These are phyloP conservation scores for Posidonia australis DNA, from an alignment of 106 monocot species.

Conservation along the genomic window DNA sequence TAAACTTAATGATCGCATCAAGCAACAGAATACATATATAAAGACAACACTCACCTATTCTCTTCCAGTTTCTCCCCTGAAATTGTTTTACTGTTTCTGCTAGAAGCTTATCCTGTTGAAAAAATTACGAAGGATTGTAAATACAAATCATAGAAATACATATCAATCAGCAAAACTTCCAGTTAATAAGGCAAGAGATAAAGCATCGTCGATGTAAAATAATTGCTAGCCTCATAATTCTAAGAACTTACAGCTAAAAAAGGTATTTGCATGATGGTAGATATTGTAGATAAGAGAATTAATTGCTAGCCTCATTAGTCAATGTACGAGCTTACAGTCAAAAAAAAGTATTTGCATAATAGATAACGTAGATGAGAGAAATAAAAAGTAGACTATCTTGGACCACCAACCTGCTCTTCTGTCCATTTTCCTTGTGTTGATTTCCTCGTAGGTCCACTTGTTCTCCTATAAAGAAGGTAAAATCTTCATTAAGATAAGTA, in stretches of 20 bases:
- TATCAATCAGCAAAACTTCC: neutral
- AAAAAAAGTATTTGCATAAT: no score
- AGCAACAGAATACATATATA: neutral
- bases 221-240: neutral
- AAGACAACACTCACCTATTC: constrained; percentile 46
- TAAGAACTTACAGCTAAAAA: neutral
- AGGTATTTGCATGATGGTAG: neutral
- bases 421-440: constrained; percentile 44
- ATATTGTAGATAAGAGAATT: neutral
- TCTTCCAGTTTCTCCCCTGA: constrained; percentile 79
- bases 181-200: neutral
- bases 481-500: neutral
- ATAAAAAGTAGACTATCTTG: neutral
- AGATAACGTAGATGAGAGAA: neutral
- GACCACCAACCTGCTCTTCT: constrained; percentile 23
- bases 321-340: no score
- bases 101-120: constrained; percentile 57
- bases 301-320: no score
- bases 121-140: neutral
- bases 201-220: neutral
- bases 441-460: constrained; percentile 27
- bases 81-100: constrained; percentile 39
- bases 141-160: neutral
- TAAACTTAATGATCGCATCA: neutral
- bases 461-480: constrained; percentile 15